A percentile compares a stretch with the other conserved stretches of the same genome.
Evolutionary conservation across 1,284 basidiomycete species (phyloP).

Genomic region (Leccinum pachyderme): DNA sequence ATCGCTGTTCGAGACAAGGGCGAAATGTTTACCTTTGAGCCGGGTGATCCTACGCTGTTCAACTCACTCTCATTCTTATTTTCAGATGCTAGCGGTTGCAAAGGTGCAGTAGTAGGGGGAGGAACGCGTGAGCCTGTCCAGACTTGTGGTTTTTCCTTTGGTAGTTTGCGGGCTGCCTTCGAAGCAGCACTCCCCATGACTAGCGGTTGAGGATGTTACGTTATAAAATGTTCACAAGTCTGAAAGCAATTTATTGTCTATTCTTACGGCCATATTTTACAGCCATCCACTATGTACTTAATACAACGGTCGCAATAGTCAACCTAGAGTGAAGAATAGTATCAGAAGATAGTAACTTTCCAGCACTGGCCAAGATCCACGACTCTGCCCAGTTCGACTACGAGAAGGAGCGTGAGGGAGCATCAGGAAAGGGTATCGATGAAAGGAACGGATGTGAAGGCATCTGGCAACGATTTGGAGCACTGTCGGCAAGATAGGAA

Average conservation of each 20-base stretch:
- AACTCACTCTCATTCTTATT: slow-evolving; percentile 48
- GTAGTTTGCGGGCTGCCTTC: slow-evolving; percentile 64
- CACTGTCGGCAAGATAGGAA: slow-evolving; percentile 31
- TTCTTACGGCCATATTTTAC: slow-evolving; percentile 37
- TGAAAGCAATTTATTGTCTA: slow-evolving; percentile 36
- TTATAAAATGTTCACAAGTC: neutral
- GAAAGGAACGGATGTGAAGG: slow-evolving; percentile 23
- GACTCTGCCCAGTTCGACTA: slow-evolving; percentile 23
- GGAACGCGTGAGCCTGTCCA: slow-evolving; percentile 55
- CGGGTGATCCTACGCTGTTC: neutral
- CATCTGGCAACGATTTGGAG: slow-evolving; percentile 28
- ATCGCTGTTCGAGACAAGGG: slow-evolving; percentile 47
- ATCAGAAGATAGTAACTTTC: slow-evolving; percentile 35
- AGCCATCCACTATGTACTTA: slow-evolving; percentile 42
- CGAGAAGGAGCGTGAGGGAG: slow-evolving; percentile 29
- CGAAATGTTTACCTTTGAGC: neutral
- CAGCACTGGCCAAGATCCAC: slow-evolving; percentile 33
- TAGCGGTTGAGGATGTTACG: neutral
- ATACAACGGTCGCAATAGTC: slow-evolving; percentile 36
- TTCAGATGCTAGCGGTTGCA: slow-evolving; percentile 45
- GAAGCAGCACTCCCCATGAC: slow-evolving; percentile 71
- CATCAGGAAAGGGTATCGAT: slow-evolving; percentile 30
- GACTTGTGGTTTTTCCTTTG: slow-evolving; percentile 46
- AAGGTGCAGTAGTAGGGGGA: slow-evolving; percentile 10
- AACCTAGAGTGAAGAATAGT: slow-evolving; percentile 34